phyloP scores from a whole-genome alignment of 2,329 filamentous ascomycete genomes.

The Nigrospora osmanthi region DNA sequence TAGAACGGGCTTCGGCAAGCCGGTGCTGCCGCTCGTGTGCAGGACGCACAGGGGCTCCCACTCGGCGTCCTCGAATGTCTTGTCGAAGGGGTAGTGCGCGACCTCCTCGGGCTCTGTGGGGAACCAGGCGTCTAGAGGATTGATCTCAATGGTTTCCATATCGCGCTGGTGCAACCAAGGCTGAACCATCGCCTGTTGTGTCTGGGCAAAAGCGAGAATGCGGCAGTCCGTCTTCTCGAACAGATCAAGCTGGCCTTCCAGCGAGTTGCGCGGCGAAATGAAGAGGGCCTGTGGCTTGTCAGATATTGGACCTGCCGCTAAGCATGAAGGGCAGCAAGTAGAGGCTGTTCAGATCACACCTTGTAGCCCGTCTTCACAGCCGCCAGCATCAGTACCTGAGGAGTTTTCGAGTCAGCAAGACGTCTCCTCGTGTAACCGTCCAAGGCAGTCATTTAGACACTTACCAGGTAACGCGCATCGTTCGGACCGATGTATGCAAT shows the following conservation, averaged over 20 bases:
- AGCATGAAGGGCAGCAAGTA: too few relatives aligned
- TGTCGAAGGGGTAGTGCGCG: conserved; percentile 27
- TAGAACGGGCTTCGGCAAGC: conserved; percentile 36
- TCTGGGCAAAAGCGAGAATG: conserved; percentile 24
- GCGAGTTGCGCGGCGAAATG: conserved; percentile 36
- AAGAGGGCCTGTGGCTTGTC: conserved; percentile 24
- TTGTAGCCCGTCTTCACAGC: conserved; percentile 21
- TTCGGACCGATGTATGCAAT: conserved; percentile 37
- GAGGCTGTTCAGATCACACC: conserved; percentile 14
- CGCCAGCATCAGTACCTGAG: conserved; percentile 8
- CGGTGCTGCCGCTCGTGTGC: conserved; percentile 38
- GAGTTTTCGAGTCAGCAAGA: not conserved
- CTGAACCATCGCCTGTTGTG: conserved; percentile 21
- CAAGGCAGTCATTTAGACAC: not conserved
- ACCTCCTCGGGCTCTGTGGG: conserved; percentile 20
- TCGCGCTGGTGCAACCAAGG: conserved; percentile 28
- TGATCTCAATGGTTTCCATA: conserved; percentile 28
- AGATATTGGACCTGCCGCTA: not conserved
- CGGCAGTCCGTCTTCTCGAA: conserved; percentile 34
- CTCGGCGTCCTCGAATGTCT: conserved; percentile 31
- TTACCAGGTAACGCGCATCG: conserved; percentile 16
- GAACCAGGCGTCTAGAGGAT: conserved; percentile 25
- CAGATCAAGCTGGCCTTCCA: conserved; percentile 34
- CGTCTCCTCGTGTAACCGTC: not conserved
- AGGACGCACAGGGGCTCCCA: conserved; percentile 32